These are phyloP conservation scores for Trichoderma sp. DNA, from an alignment of 2,329 filamentous ascomycete genomes.

Conservation along the genomic window DNA sequence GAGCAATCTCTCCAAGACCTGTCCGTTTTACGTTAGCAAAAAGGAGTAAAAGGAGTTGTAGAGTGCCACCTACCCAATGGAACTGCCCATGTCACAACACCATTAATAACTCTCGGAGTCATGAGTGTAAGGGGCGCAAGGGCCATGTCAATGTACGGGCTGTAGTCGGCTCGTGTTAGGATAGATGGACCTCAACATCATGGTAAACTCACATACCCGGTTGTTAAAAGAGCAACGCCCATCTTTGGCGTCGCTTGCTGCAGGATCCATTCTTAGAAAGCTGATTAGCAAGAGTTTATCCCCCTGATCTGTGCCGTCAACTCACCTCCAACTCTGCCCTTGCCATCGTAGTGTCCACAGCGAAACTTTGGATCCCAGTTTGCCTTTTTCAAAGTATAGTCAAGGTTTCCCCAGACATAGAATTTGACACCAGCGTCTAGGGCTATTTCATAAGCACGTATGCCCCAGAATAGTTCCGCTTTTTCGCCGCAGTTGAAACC, in stretches of 20 bases:
- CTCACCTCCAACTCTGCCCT: not conserved
- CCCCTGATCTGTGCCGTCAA: not conserved
- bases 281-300: not conserved
- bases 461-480: not conserved
- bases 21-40: not conserved
- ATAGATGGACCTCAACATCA: not conserved
- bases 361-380: not conserved
- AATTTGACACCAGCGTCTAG: not conserved
- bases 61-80: not conserved
- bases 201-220: not conserved
- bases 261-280: not conserved
- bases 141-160: not conserved
- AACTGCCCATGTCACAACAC: not conserved
- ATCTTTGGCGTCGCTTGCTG: not conserved
- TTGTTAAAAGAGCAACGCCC: not conserved
- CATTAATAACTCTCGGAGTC: not conserved
- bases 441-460: not conserved
- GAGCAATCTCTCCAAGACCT: not conserved
- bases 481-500: not conserved
- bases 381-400: not conserved
- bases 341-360: not conserved
- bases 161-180: not conserved
- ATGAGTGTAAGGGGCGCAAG: not conserved
- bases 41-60: fast-evolving
- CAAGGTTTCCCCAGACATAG: not conserved